Evolutionary conservation across 2,329 filamentous ascomycete genomes (phyloP).

Genomic region (Rutstroemia sp.): DNA sequence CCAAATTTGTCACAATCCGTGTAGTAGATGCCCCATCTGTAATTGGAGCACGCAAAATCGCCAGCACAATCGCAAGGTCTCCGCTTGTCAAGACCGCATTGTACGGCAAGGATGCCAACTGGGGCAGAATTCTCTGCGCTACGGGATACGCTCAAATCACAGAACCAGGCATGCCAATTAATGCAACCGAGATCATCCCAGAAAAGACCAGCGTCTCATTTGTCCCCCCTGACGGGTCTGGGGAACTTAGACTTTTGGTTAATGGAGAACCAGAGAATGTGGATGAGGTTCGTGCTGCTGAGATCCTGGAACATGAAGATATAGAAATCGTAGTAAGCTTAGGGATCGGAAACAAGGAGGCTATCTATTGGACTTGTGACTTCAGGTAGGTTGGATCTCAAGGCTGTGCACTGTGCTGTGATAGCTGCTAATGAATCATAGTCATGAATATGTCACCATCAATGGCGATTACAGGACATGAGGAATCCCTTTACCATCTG

Average conservation of each 20-base stretch:
- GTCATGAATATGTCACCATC: conserved; percentile 61
- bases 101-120: conserved; percentile 96
- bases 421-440: conserved; percentile 18
- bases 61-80: conserved; percentile 80
- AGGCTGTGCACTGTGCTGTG: neutral
- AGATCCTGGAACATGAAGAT: conserved; percentile 73
- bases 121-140: conserved; percentile 93
- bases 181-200: conserved; percentile 56
- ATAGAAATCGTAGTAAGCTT: conserved; percentile 70
- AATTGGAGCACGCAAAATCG: conserved; percentile 68
- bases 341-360: conserved; percentile 60
- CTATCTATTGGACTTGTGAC: conserved; percentile 79
- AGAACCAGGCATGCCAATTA: conserved; percentile 47
- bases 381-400: conserved; percentile 58
- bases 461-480: conserved; percentile 63
- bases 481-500: neutral
- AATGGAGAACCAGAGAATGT: conserved; percentile 74
- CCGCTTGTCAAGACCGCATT: conserved; percentile 95
- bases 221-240: conserved; percentile 67
- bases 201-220: conserved; percentile 73
- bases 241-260: conserved; percentile 69
- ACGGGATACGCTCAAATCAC: conserved; percentile 71
- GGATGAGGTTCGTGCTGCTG: conserved; percentile 66
- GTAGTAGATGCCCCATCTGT: conserved; percentile 67
- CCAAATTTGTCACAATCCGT: conserved; percentile 92